Base-by-base conservation (phyloP, 495 filamentous ascomycete genomes). In the Letharia lupina region DNA sequence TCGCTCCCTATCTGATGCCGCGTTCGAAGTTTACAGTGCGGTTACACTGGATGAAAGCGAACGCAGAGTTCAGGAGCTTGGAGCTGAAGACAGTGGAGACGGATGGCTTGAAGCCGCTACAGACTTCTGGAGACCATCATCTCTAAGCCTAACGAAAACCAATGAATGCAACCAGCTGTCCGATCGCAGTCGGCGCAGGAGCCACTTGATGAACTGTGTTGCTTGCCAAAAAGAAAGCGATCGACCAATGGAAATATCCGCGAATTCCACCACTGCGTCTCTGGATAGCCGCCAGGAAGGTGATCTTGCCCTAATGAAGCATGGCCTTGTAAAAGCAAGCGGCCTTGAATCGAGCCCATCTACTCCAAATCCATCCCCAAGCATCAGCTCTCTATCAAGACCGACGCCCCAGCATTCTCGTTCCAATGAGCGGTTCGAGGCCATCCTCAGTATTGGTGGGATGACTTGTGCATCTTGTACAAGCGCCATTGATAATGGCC, bases 381-480 rank as follows among this genome's bases (percentile, higher is more conserved):
- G n/a, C 23, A 48, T 16, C 13, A 42, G 9, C 33, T 39, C 54
- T 13, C 15, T 31, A 31, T 47, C 56, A 39, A 39, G 33, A 37
- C 18, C 39, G 23, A 16, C 7, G 33, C 31, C 63, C 2, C 12
- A 35, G 28, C 33, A 35, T 50, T n/a, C 37, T 16, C 37, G 28
- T 15, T 48, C 18, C 20, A 60, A 7, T 45, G 39, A 33, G 28
- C 63, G 52, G 3, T 37, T 76, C 67, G 75, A 71, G 54, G 82
- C 80, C 0, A 77, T 72, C 2, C 70, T 89, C 6, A 79, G 77
- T 60, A 82, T 89, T 66, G 77, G 75, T 11, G 86, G 86, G 7
- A 89, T 89, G 86, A 87, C 81, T n/a, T 88, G 86, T 73, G 82
- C 82, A 40, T 81, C 85, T 4, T 89, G 86, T 67, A 80, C 80